phyloP scores from a whole-genome alignment of 805 yeast genomes.

The Yarrowia osloensis region DNA sequence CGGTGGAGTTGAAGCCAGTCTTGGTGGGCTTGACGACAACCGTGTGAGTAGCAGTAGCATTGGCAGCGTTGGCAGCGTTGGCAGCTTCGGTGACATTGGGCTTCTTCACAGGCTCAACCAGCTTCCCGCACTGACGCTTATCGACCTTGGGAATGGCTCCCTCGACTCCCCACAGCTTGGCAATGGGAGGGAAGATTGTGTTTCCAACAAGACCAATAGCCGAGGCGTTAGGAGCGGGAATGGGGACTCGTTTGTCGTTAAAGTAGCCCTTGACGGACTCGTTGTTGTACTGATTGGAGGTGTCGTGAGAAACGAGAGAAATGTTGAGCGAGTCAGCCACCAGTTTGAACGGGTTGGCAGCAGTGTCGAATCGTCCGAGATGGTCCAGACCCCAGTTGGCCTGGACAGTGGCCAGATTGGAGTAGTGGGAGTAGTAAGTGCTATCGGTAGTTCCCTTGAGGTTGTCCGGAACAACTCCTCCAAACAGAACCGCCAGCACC shows the following conservation, averaged over 20 bases:
- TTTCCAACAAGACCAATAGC: slow-evolving; percentile 12
- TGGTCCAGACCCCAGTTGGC: slow-evolving; percentile 54
- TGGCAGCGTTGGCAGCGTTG: background rate
- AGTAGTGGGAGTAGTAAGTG: slow-evolving; percentile 56
- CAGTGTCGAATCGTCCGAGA: slow-evolving; percentile 54
- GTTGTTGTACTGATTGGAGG: slow-evolving; percentile 8
- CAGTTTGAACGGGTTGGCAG: slow-evolving; percentile 52
- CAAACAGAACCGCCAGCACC: slow-evolving; percentile 51
- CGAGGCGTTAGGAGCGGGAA: slow-evolving; percentile 3
- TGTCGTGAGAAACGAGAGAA: background rate
- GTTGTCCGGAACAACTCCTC: slow-evolving; percentile 50
- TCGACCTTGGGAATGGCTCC: background rate
- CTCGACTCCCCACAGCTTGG: slow-evolving; percentile 6
- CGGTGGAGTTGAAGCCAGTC: background rate
- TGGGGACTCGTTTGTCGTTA: slow-evolving; percentile 3
- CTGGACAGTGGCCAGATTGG: slow-evolving; percentile 51
- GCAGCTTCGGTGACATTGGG: background rate
- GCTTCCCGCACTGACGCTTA: slow-evolving; percentile 6
- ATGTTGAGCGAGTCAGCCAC: slow-evolving; percentile 45
- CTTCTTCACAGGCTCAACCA: too few species aligned
- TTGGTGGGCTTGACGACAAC: background rate
- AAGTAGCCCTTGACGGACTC: slow-evolving; percentile 11
- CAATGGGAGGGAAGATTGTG: slow-evolving; percentile 16
- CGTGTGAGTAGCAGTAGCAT: background rate
- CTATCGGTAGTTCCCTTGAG: slow-evolving; percentile 49